Evolutionary conservation across 495 filamentous ascomycete genomes (phyloP), one percentile per base, ranked within the genome.

Genomic region (Xylaria palmicola): DNA sequence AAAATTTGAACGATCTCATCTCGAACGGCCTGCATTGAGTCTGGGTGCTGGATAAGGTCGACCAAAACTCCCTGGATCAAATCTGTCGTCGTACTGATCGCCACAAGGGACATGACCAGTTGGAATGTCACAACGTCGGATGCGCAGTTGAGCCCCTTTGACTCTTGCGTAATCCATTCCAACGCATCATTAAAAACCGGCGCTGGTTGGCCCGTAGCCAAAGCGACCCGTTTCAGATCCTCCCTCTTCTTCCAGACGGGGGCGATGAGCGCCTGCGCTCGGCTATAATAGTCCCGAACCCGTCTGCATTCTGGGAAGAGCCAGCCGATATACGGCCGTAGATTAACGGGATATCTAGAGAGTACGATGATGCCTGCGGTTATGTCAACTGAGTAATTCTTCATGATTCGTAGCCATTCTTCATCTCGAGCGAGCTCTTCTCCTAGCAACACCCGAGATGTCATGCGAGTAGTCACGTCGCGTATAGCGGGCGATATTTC

Each of bases 361-460:
- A 84, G 68, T 0, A 62, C 65, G 19, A 60, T 54, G 1, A 72
- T 58, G 0, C 69, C 78, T 1, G 39, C n/a, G 22, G 75, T 68
- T 19, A 57, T 59, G 26, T 68, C 62, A 0, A 74, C 48, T 1
- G 77, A 74, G 60, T 80, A 82, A 22, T 74, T 62, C 15, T 75
- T 66, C 0, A 75, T 72, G 1, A 79, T 70, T 0, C 60, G 57
- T 10, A 81, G 67, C 81, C 80, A 84, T 22, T 75, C 66, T 6
- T 70, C 64, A 52, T 81, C 69, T 19, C 77, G 74, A 54, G 76
- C 76, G 4, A 83, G 59, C n/a, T 77, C 69, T 3, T 75, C 65
- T 20, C 83, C 83, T 3, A 83, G 63, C 53, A 84, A 83, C 45
- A 81, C 66, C 19, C 76, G 68, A 1, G 77, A 74, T 0, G 79